phyloP scores from a whole-genome alignment of 2,329 filamentous ascomycete genomes.

The Penicillium polonicum region DNA sequence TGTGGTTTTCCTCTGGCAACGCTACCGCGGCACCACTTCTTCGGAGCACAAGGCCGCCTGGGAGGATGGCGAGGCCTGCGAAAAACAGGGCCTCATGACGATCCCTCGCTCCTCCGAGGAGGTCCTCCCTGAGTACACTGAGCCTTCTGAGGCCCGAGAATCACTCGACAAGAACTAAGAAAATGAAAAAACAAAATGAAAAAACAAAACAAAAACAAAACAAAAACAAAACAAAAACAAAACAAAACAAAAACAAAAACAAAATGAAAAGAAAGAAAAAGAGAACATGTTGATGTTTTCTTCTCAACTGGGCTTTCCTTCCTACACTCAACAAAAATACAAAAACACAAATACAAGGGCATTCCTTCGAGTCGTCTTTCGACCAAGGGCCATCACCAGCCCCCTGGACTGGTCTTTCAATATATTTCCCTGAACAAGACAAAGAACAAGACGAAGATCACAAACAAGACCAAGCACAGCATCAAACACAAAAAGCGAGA shows the following conservation, averaged over 20 bases:
- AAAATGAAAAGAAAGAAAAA: background rate
- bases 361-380: background rate
- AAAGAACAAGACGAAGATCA: background rate
- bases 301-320: background rate
- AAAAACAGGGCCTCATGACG: constrained; percentile 45
- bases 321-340: background rate
- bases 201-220: background rate
- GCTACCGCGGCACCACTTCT: constrained; percentile 35
- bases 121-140: constrained; percentile 39
- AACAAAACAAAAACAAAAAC: background rate
- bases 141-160: constrained; percentile 27
- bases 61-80: constrained; percentile 40
- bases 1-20: constrained; percentile 47
- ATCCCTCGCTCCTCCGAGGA: constrained; percentile 28
- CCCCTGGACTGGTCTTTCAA: background rate
- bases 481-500: background rate
- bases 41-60: constrained; percentile 28
- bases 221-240: background rate
- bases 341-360: background rate
- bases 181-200: background rate
- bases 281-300: background rate
- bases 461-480: background rate
- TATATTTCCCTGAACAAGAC: background rate
- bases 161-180: constrained; percentile 36
- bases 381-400: background rate